Percentiles rank a stretch among this genome's conserved stretches.
Evolutionary conservation across 345 rosid genomes (phyloP).

Genomic region (Adansonia digitata): DNA sequence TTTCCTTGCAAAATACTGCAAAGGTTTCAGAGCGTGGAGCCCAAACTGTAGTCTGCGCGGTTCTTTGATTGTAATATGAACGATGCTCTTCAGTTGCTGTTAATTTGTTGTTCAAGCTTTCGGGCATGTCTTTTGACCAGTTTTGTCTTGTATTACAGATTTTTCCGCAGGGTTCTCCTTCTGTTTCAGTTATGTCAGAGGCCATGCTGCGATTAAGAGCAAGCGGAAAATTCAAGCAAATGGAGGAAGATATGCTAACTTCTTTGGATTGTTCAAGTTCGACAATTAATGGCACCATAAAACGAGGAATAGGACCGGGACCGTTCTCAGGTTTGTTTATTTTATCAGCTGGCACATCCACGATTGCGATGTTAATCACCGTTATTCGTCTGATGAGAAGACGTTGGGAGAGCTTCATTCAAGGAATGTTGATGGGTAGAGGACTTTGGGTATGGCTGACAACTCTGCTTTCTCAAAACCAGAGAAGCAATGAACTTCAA

Average conservation of each 20-base stretch:
- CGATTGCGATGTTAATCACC: conserved; percentile 1
- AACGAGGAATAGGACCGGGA: conserved; percentile 3
- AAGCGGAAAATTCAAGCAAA: not conserved
- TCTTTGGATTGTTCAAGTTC: conserved; percentile 3
- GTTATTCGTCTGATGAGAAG: not conserved
- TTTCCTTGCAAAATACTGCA: conserved; percentile 11
- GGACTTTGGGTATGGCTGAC: conserved; percentile 13
- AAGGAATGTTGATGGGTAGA: not conserved
- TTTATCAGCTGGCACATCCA: conserved; percentile 7
- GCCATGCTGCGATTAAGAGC: not conserved
- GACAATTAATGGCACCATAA: not conserved
- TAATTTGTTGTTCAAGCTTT: not conserved
- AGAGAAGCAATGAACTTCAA: not conserved
- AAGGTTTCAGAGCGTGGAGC: conserved; percentile 2
- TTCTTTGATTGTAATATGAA: conserved; percentile 10
- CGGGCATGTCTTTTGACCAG: not conserved
- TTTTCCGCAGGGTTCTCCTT: conserved; percentile 12
- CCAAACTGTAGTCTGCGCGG: not conserved
- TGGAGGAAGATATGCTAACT: conserved; percentile 1
- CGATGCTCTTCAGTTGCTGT: not conserved
- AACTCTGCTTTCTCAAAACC: not conserved
- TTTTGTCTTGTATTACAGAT: conserved; percentile 1
- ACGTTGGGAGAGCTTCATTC: not conserved
- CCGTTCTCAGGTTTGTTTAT: conserved; percentile 16
- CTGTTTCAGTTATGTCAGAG: conserved; percentile 3